Evolutionary conservation across 495 filamentous ascomycete species (phyloP).

Genomic region (Penicillium cinerascens): DNA sequence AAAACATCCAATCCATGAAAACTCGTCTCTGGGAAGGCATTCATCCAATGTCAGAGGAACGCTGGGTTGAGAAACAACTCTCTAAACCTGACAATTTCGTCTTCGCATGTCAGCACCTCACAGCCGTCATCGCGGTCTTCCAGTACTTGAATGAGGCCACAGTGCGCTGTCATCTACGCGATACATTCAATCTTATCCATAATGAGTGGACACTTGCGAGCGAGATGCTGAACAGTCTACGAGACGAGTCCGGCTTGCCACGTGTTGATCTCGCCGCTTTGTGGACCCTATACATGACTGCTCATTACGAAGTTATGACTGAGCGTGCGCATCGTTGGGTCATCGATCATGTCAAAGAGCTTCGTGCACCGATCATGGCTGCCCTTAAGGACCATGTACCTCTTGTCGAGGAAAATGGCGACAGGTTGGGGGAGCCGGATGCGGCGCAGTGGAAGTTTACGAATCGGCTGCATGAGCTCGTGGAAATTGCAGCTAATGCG

Average conservation of each 20-base stretch:
- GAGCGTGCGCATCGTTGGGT: slow-evolving; percentile 32
- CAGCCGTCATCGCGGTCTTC: slow-evolving; percentile 29
- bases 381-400: slow-evolving; percentile 1
- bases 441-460: slow-evolving; percentile 10
- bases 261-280: slow-evolving; percentile 18
- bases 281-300: slow-evolving; percentile 27
- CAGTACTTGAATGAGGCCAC: slow-evolving; percentile 24
- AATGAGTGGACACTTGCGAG: slow-evolving; percentile 22
- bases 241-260: neutral
- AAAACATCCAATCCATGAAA: too few relatives aligned
- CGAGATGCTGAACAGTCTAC: slow-evolving; percentile 16
- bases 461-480: neutral
- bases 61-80: too few relatives aligned
- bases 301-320: slow-evolving; percentile 24
- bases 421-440: too few relatives aligned
- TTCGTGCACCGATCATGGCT: slow-evolving; percentile 19
- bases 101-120: too few relatives aligned
- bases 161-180: slow-evolving; percentile 21
- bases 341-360: slow-evolving; percentile 14
- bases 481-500: neutral
- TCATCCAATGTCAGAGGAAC: too few relatives aligned
- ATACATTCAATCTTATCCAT: slow-evolving; percentile 30
- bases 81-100: too few relatives aligned
- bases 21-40: too few relatives aligned
- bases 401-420: neutral